Conservation (phyloP, 2,329 filamentous ascomycete genomes). For the Beauveria asiatica region DNA sequence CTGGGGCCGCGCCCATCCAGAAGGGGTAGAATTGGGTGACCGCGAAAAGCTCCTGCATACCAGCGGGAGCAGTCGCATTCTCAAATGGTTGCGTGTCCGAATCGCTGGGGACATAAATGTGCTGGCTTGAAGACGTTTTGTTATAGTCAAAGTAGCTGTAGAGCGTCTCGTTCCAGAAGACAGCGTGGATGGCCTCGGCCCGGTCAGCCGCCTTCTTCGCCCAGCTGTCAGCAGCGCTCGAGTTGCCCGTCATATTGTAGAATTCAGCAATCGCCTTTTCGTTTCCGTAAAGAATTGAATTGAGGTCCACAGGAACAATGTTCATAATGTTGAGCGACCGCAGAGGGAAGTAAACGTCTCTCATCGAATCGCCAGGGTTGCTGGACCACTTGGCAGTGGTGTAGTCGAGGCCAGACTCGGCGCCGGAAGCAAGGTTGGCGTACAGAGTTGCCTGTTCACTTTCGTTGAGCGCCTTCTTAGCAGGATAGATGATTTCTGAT, state of each 20-base stretch:
- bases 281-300: constrained; percentile 59
- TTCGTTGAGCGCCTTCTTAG: constrained; percentile 40
- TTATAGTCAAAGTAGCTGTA: constrained; percentile 64
- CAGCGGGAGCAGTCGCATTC: constrained; percentile 38
- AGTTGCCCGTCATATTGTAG: constrained; percentile 42
- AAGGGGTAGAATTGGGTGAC: constrained; percentile 58
- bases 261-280: constrained; percentile 52
- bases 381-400: constrained; percentile 45
- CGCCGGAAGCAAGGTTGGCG: constrained; percentile 54
- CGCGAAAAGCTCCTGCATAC: constrained; percentile 49
- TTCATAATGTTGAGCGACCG: constrained; percentile 52
- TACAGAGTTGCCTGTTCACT: constrained; percentile 46
- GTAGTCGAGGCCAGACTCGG: constrained; percentile 61
- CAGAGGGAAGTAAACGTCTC: constrained; percentile 56
- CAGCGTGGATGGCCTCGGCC: constrained; percentile 51
- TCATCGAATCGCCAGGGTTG: constrained; percentile 47
- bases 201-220: constrained; percentile 39
- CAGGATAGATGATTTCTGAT: constrained; percentile 51
- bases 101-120: constrained; percentile 44
- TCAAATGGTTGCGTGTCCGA: constrained; percentile 26
- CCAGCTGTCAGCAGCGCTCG: constrained; percentile 41
- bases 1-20: constrained; percentile 57
- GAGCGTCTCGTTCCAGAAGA: constrained; percentile 57
- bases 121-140: constrained; percentile 47
- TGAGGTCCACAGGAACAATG: constrained; percentile 56